Conservation (phyloP, 441 rosid genomes). For the Aleurites moluccanus region DNA sequence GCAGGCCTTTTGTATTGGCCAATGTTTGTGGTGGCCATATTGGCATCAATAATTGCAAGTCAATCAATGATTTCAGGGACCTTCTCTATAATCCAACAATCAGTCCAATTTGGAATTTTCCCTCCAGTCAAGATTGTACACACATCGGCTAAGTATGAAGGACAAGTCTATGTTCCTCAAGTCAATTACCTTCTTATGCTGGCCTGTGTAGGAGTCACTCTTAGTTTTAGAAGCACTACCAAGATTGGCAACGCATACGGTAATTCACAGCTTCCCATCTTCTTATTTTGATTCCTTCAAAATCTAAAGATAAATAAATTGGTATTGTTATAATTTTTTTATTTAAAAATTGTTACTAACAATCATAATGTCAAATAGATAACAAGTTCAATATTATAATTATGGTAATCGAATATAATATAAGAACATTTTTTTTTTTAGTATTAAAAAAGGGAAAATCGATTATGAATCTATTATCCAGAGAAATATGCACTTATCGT, state of each 20-base stretch:
- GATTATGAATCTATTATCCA: too few species aligned
- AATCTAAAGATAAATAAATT: too few species aligned
- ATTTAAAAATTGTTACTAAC: too few species aligned
- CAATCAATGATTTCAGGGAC: slow-evolving; percentile 63
- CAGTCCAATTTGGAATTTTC: slow-evolving; percentile 54
- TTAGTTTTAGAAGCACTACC: slow-evolving; percentile 41
- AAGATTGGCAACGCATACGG: slow-evolving; percentile 63
- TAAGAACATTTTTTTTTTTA: too few species aligned
- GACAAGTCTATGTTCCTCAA: slow-evolving; percentile 59
- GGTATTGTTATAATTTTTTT: too few species aligned
- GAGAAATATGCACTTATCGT: too few species aligned
- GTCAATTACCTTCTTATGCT: slow-evolving; percentile 54
- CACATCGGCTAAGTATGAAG: slow-evolving; percentile 45
- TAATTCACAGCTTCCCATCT: slow-evolving; percentile 14
- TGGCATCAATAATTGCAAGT: slow-evolving; percentile 53
- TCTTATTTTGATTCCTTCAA: too few species aligned
- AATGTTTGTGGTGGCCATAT: slow-evolving; percentile 45
- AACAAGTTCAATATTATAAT: too few species aligned
- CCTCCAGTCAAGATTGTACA: slow-evolving; percentile 60
- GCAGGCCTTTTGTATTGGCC: slow-evolving; percentile 49
- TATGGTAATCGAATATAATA: too few species aligned
- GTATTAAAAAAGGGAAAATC: too few species aligned
- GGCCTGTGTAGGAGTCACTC: slow-evolving; percentile 44
- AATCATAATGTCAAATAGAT: too few species aligned
- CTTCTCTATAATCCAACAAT: slow-evolving; percentile 57